These are phyloP conservation scores for Domatiomyces catenatus DNA, from an alignment of 2,329 filamentous ascomycete genomes.

Conservation along the genomic window DNA sequence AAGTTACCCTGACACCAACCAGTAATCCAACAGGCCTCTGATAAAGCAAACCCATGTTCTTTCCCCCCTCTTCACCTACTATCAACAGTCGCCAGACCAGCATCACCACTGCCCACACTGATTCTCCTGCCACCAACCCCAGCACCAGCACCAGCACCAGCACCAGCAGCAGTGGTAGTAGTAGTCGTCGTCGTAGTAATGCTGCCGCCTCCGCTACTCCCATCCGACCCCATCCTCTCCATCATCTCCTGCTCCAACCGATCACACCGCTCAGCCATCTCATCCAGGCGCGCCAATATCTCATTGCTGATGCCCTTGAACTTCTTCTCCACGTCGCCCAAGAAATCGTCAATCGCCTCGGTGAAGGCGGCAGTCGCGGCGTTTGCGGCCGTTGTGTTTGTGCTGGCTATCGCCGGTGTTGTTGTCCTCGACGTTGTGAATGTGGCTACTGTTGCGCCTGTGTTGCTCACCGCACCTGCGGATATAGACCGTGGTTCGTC, in stretches of 20 bases:
- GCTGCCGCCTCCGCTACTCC: neutral
- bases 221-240: conserved; percentile 5
- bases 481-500: neutral
- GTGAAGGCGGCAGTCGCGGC: conserved; percentile 14
- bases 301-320: conserved; percentile 18
- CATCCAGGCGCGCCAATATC: conserved; percentile 19
- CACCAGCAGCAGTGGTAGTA: no score
- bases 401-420: neutral
- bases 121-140: neutral
- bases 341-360: conserved; percentile 18
- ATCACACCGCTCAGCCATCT: conserved; percentile 19
- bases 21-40: no score
- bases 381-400: conserved; percentile 5
- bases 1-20: neutral
- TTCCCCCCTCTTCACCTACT: neutral
- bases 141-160: neutral
- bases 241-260: conserved; percentile 18
- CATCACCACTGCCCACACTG: neutral
- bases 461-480: neutral
- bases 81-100: neutral
- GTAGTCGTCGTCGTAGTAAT: no score
- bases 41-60: neutral
- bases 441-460: neutral
- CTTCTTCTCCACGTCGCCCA: conserved; percentile 19
- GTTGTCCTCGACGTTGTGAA: neutral